These are phyloP conservation scores for Coemansia sp. DNA, from an alignment of 371 early-diverging fungal genomes.

Conservation along the genomic window DNA sequence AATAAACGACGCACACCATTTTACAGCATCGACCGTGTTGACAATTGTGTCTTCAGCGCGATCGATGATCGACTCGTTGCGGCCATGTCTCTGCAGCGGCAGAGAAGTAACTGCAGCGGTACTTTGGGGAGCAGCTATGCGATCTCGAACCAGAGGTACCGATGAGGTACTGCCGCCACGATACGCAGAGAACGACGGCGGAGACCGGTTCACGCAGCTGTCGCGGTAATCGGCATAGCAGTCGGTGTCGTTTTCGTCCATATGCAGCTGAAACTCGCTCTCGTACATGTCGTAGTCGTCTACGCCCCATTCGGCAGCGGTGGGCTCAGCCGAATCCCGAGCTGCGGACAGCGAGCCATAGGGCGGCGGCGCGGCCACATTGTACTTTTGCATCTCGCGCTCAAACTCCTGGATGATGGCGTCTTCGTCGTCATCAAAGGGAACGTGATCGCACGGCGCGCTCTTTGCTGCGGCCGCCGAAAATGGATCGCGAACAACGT, in stretches of 20 bases:
- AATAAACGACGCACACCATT: conserved; percentile 53
- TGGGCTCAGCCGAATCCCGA: neutral
- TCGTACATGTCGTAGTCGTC: conserved; percentile 30
- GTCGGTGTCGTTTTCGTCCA: conserved; percentile 20
- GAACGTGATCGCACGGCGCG: conserved; percentile 28
- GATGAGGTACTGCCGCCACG: neutral
- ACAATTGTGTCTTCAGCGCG: conserved; percentile 53
- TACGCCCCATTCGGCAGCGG: conserved; percentile 9
- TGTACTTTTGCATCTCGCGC: conserved; percentile 48
- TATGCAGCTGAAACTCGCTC: conserved; percentile 27
- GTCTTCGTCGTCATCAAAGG: conserved; percentile 49
- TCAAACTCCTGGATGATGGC: conserved; percentile 50
- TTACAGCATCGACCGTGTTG: conserved; percentile 54
- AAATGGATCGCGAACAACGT: conserved; percentile 46
- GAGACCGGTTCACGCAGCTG: neutral
- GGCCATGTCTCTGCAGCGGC: conserved; percentile 8
- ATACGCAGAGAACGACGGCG: neutral
- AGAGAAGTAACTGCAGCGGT: conserved; percentile 6
- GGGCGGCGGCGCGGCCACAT: neutral
- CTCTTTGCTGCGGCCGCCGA: conserved; percentile 3
- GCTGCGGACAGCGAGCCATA: neutral
- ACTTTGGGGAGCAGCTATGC: neutral
- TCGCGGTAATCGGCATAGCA: conserved; percentile 6
- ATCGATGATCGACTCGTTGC: conserved; percentile 50
- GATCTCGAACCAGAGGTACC: conserved; percentile 2